Evolutionary conservation across 2,329 filamentous ascomycete species (phyloP).

Genomic region (Exophiala aquamarina): DNA sequence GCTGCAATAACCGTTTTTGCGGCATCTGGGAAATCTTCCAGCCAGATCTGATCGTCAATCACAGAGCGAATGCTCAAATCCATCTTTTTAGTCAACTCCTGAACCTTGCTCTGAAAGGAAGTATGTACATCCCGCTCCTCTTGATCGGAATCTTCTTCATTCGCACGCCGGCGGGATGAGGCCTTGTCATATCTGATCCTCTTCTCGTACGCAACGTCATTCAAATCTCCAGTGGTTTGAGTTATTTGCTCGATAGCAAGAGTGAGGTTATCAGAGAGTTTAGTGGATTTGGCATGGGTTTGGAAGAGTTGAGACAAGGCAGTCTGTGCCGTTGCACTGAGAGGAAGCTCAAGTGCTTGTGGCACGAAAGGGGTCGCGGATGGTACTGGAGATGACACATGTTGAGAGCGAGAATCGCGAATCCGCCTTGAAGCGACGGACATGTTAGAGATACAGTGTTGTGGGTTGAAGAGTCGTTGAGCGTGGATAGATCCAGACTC

Average conservation of each 20-base stretch:
- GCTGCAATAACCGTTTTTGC: conserved; percentile 45
- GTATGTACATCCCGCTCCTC: conserved; percentile 6
- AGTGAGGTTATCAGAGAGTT: conserved; percentile 11
- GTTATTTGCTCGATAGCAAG: conserved; percentile 14
- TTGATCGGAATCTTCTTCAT: conserved; percentile 5
- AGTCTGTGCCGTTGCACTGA: conserved; percentile 15
- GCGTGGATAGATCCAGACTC: no score
- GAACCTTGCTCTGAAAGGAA: conserved; percentile 46
- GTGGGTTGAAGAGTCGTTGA: no score
- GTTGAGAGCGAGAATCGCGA: no score
- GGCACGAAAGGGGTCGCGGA: conserved; percentile 12
- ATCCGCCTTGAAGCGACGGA: no score
- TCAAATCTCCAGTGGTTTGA: conserved; percentile 14
- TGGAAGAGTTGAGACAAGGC: conserved; percentile 11
- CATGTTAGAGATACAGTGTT: no score
- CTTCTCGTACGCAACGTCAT: conserved; percentile 13
- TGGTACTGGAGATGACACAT: neutral
- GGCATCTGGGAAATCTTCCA: conserved; percentile 45
- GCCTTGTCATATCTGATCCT: conserved; percentile 3
- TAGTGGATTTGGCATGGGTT: conserved; percentile 6
- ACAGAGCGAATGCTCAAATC: conserved; percentile 59
- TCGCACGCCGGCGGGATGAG: conserved; percentile 1
- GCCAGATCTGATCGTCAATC: conserved; percentile 56
- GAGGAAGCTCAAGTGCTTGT: conserved; percentile 15
- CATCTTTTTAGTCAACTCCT: conserved; percentile 53